phyloP scores from a whole-genome alignment of 176 grass and related monocot species.

The Raddia distichophylla region DNA sequence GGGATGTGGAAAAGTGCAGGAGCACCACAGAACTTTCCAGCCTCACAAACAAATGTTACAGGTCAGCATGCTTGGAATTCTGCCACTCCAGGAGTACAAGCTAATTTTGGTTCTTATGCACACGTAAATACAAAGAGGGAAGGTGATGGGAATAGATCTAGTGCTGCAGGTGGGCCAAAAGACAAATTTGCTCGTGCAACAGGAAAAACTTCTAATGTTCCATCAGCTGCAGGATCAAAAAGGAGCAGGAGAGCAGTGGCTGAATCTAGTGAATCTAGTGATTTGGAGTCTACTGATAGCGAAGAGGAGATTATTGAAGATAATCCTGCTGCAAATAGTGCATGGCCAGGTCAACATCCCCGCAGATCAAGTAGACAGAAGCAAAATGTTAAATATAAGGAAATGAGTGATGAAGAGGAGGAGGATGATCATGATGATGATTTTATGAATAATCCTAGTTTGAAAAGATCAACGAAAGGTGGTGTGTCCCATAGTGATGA shows the following conservation, averaged over 20 bases:
- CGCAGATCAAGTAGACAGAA: conserved; percentile 72
- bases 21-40: conserved; percentile 43
- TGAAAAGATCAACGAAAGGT: conserved; percentile 48
- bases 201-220: conserved; percentile 46
- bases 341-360: conserved; percentile 25
- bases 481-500: conserved; percentile 32
- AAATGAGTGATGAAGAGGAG: conserved; percentile 54
- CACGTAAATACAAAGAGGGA: conserved; percentile 39
- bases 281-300: conserved; percentile 49
- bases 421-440: conserved; percentile 41
- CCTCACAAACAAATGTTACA: conserved; percentile 40
- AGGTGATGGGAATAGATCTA: conserved; percentile 28
- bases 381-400: conserved; percentile 73
- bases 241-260: conserved; percentile 54
- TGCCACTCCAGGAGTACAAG: conserved; percentile 37
- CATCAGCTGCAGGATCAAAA: conserved; percentile 53
- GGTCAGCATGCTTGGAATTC: conserved; percentile 39
- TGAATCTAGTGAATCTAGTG: conserved; percentile 62
- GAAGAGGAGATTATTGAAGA: conserved; percentile 50
- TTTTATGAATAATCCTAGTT: conserved; percentile 33
- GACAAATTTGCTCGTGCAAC: conserved; percentile 40
- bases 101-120: conserved; percentile 33
- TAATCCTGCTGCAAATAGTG: conserved; percentile 34
- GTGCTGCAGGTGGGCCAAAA: conserved; percentile 40
- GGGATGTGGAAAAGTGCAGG: conserved; percentile 50